Conservation (phyloP, 495 filamentous ascomycete species). For the Aspergillus homomorphus region DNA sequence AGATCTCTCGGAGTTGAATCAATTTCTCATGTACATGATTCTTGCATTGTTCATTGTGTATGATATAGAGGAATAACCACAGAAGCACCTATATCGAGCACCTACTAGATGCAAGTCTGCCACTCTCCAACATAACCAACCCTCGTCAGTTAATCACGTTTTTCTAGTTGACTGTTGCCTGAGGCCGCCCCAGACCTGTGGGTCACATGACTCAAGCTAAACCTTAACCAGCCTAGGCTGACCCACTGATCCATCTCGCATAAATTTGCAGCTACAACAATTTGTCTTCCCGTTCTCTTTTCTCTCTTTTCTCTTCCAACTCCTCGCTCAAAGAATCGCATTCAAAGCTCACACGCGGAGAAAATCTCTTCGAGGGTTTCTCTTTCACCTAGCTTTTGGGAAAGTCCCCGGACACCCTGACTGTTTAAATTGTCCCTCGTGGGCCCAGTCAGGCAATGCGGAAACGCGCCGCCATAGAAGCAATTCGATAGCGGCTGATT, state of each 20-base stretch:
- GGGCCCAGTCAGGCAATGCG: constrained; percentile 57
- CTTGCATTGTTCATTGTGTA: not conserved
- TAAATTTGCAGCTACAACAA: constrained; percentile 26
- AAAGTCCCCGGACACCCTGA: constrained; percentile 99
- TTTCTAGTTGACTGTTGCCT: not conserved
- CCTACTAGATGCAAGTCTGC: no score
- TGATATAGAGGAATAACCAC: not conserved
- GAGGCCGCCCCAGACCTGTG: not conserved
- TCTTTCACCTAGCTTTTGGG: constrained; percentile 73
- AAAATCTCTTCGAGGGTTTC: constrained; percentile 25
- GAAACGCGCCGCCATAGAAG: constrained; percentile 99
- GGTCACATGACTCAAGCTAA: constrained; percentile 20
- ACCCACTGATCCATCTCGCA: constrained; percentile 17
- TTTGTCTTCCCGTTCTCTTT: constrained; percentile 26
- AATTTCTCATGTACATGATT: constrained; percentile 6
- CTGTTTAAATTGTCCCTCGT: constrained; percentile 25
- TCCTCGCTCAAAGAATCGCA: constrained; percentile 99
- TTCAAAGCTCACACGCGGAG: constrained; percentile 98
- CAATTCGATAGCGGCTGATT: constrained; percentile 73
- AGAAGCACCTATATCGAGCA: no score
- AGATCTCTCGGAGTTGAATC: constrained; percentile 3
- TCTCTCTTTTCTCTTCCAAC: constrained; percentile 45
- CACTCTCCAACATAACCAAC: not conserved
- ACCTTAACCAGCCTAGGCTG: constrained; percentile 21
- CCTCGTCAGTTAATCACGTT: not conserved